These are phyloP conservation scores for Chaetomium olivaceum DNA, from an alignment of 2,329 filamentous ascomycete genomes.

Conservation along the genomic window DNA sequence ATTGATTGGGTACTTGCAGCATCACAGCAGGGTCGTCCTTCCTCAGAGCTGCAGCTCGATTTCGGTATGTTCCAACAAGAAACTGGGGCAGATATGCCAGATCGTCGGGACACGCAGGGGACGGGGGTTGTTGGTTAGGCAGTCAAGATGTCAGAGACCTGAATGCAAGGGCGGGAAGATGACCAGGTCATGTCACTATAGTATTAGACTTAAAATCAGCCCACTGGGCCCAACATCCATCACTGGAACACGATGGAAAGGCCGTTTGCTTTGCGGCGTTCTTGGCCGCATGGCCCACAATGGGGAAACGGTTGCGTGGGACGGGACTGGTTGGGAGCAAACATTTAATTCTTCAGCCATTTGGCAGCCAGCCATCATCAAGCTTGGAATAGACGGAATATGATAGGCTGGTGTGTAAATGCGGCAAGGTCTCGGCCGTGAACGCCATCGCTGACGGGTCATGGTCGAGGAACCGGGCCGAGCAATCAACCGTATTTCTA, in stretches of 20 bases:
- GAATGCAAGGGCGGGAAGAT: slow-evolving; percentile 1
- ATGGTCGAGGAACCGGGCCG: neutral
- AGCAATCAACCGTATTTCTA: neutral
- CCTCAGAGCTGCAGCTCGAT: slow-evolving; percentile 27
- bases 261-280: slow-evolving; percentile 16
- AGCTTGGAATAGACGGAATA: neutral
- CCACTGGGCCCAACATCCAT: neutral
- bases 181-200: neutral
- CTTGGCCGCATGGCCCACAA: slow-evolving; percentile 7
- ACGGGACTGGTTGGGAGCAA: slow-evolving; percentile 10
- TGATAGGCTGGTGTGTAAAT: slow-evolving; percentile 1
- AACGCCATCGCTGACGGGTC: neutral
- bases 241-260: neutral
- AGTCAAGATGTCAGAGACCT: neutral
- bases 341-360: neutral
- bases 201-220: neutral
- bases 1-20: slow-evolving; percentile 30
- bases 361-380: neutral
- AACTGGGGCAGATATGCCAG: slow-evolving; percentile 15
- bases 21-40: slow-evolving; percentile 29
- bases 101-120: slow-evolving; percentile 15
- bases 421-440: slow-evolving; percentile 12
- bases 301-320: neutral
- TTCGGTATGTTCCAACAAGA: slow-evolving; percentile 18
- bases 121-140: neutral